Evolutionary conservation across 306 rosid genomes (phyloP).

Genomic region (Carpinus fangiana): DNA sequence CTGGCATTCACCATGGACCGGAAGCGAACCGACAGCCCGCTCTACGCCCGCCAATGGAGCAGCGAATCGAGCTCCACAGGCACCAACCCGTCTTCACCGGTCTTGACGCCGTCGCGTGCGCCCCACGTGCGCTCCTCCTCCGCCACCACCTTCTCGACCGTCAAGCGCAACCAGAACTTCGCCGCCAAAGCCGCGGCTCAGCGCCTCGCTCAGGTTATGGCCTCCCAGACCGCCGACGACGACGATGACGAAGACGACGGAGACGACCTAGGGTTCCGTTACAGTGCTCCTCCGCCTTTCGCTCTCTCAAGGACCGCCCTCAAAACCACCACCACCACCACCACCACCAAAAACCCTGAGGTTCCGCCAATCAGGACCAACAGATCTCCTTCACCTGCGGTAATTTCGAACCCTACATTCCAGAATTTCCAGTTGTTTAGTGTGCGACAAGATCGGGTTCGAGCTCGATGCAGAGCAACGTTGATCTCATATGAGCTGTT

Average conservation of each 20-base stretch:
- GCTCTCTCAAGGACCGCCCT: conserved; percentile 52
- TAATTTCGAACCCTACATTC: conserved; percentile 29
- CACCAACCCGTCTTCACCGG: conserved; percentile 37
- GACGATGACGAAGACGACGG: conserved; percentile 62
- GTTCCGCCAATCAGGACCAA: conserved; percentile 36
- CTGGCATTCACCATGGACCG: conserved; percentile 37
- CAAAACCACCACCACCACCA: conserved; percentile 3
- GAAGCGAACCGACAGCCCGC: conserved; percentile 50
- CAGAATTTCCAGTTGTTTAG: neutral
- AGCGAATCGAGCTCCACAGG: conserved; percentile 44
- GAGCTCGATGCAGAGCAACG: conserved; percentile 12
- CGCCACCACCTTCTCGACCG: conserved; percentile 65
- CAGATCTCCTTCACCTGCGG: conserved; percentile 77
- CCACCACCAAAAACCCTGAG: conserved; percentile 33
- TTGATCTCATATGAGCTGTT: neutral
- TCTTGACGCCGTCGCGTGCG: conserved; percentile 60
- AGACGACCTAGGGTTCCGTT: conserved; percentile 76
- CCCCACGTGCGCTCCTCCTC: conserved; percentile 87
- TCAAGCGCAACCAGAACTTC: conserved; percentile 87
- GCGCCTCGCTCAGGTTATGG: conserved; percentile 99
- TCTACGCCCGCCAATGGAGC: conserved; percentile 50
- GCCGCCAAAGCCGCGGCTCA: conserved; percentile 98
- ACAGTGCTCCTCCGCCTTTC: conserved; percentile 87
- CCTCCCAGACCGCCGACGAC: conserved; percentile 76
- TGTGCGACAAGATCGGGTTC: neutral